Conservation (phyloP, 331 rosid species). For the Erythrophleum ivorense region DNA sequence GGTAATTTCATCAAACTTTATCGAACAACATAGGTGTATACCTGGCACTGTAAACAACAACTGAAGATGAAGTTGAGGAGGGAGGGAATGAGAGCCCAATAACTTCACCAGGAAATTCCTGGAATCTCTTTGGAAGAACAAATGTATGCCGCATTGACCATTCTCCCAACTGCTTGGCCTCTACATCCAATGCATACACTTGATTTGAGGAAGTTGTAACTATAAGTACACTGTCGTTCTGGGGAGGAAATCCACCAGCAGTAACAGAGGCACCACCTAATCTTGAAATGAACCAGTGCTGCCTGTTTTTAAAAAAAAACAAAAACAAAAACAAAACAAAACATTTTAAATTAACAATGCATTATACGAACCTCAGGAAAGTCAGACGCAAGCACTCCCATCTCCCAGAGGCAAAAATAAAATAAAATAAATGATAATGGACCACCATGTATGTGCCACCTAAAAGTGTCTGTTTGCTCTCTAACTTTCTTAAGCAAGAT, state of each 20-base stretch:
- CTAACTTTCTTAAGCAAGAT: conserved; percentile 7
- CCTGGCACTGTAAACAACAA: conserved; percentile 95
- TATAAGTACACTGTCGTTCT: conserved; percentile 66
- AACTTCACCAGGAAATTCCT: conserved; percentile 98
- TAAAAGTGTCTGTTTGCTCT: not conserved
- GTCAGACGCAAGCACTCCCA: not conserved
- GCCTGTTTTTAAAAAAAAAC: conserved; percentile 51
- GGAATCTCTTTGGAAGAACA: conserved; percentile 83
- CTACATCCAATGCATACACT: conserved; percentile 88
- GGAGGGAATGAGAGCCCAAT: conserved; percentile 93
- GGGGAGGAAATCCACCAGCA: conserved; percentile 90
- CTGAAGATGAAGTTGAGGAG: conserved; percentile 63
- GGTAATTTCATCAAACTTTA: conserved; percentile 4
- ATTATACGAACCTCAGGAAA: not conserved
- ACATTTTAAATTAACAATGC: not conserved
- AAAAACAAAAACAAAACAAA: not conserved
- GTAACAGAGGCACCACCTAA: conserved; percentile 90
- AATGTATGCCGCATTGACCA: conserved; percentile 78
- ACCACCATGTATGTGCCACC: not conserved
- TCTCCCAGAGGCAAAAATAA: not conserved
- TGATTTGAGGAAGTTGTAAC: conserved; percentile 90
- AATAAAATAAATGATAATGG: not conserved
- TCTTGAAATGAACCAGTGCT: conserved; percentile 96
- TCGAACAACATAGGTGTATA: conserved; percentile 36
- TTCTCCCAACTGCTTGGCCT: conserved; percentile 84